Evolutionary conservation across 1,284 basidiomycete species (phyloP), one percentile per base, ranked within the genome.

Genomic region (Cutaneotrichosporon sp.): DNA sequence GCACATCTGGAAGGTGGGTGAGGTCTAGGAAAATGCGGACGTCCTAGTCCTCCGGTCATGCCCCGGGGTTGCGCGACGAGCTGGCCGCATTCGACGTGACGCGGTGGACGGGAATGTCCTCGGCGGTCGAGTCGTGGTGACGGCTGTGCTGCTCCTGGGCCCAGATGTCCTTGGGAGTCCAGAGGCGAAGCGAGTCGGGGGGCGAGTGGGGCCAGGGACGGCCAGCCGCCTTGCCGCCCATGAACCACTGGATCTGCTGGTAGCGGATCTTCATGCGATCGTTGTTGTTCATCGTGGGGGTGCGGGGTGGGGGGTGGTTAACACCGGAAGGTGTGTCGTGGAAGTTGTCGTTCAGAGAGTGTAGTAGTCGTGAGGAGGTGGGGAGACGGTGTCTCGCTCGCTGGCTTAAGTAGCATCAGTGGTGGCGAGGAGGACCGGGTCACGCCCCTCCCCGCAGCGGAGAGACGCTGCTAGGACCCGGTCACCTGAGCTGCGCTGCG

Each of bases 161-260:
- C 38, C 38, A 42, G 38, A 42, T 42, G 38, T 42, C 16, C 25
- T 50, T 27, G 47, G 47, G 47, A 29, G 24, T 27, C 47, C 47
- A 50, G 25, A 50, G 13, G 47, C 25, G 47, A 13, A 27, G 27
- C 47, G 47, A 50, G 47, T 50, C 25, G 47, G 47, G 25, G n/a
- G 47, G 47, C 47, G 47, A 50, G 27, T 27, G 27, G 47, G 47
- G 47, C 11, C 13, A 50, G 27, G 47, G 27, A 27, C 31, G 10
- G 27, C 47, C 47, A 18, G 13, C 24, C 13, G 27, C 16, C 47
- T 50, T 50, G 27, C 47, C 47, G 22, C 27, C 25, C 27, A 27
- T 10, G 16, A 50, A 50, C 47, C 47, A 50, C 47, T 27, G 18
- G 18, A 50, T 4, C 47, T 50, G 47, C 27, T 13, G 18, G 24